Evolutionary conservation across 257 asterid species (phyloP).

Genomic region (Prunella vulgaris): DNA sequence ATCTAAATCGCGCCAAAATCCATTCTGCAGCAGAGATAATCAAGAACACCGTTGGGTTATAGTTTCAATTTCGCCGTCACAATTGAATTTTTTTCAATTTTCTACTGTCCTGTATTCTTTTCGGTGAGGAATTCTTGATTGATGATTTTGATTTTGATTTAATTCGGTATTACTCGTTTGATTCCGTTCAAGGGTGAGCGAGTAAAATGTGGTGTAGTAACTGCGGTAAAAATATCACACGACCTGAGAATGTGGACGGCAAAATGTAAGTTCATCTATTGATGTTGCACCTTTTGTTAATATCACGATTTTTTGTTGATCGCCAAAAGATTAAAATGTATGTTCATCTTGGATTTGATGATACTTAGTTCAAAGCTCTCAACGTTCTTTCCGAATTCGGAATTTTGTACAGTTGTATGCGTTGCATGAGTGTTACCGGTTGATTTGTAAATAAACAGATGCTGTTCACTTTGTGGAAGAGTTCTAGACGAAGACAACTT

Average conservation of each 20-base stretch:
- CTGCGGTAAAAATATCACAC: slow-evolving; percentile 33
- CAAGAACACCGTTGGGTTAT: not conserved
- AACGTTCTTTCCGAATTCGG: not conserved
- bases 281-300: not conserved
- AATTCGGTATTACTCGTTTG: not conserved
- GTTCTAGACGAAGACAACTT: slow-evolving; percentile 58
- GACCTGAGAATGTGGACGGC: slow-evolving; percentile 33
- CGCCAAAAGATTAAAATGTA: not conserved
- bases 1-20: not conserved
- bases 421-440: not conserved
- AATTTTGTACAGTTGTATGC: not conserved
- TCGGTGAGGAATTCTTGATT: not conserved
- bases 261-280: slow-evolving; percentile 38
- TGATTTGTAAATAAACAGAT: slow-evolving; percentile 35
- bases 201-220: slow-evolving; percentile 43
- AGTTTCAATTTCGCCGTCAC: not conserved
- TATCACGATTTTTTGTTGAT: not conserved
- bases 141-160: not conserved
- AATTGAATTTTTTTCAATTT: not conserved
- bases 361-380: not conserved
- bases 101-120: not conserved
- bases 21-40: not conserved
- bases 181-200: slow-evolving; percentile 23
- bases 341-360: not conserved
- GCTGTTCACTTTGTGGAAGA: slow-evolving; percentile 62